Conservation (phyloP, 139 green algal species). For the Tetraselmis chui region DNA sequence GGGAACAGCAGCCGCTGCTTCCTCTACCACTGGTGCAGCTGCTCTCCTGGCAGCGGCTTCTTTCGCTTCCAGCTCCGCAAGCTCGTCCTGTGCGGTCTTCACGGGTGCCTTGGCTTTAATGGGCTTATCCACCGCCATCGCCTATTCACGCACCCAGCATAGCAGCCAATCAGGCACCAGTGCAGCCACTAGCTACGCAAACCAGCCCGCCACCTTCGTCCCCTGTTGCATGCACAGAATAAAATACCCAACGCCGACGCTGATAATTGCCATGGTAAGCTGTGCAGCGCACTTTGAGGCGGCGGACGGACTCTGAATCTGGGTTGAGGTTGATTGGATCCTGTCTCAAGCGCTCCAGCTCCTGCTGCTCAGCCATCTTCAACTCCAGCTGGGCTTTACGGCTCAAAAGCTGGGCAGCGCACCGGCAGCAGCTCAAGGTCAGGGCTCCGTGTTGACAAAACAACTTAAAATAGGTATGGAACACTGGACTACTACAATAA, state of each 20-base stretch:
- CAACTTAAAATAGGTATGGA: too few relatives aligned
- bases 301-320: slow-evolving; percentile 45
- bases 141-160: not conserved
- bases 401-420: slow-evolving; percentile 55
- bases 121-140: not conserved
- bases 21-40: slow-evolving; percentile 6
- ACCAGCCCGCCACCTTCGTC: too few relatives aligned
- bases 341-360: slow-evolving; percentile 52
- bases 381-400: slow-evolving; percentile 24
- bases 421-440: not conserved
- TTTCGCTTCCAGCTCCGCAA: slow-evolving; percentile 27
- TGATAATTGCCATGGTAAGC: too few relatives aligned
- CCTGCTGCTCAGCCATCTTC: slow-evolving; percentile 31
- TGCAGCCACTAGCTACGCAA: not conserved
- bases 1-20: too few relatives aligned
- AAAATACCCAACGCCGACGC: too few relatives aligned
- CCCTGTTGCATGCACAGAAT: too few relatives aligned
- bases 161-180: not conserved
- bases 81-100: slow-evolving; percentile 42
- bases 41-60: not conserved
- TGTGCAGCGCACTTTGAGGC: slow-evolving; percentile 40
- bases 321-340: slow-evolving; percentile 53
- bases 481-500: too few relatives aligned
- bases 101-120: slow-evolving; percentile 9
- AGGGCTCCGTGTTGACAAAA: not conserved